Percentiles rank a stretch among this genome's conserved stretches.
These are phyloP conservation scores for Globisporangium middletonii DNA, from an alignment of 352 stramenopile genomes.

Conservation along the genomic window DNA sequence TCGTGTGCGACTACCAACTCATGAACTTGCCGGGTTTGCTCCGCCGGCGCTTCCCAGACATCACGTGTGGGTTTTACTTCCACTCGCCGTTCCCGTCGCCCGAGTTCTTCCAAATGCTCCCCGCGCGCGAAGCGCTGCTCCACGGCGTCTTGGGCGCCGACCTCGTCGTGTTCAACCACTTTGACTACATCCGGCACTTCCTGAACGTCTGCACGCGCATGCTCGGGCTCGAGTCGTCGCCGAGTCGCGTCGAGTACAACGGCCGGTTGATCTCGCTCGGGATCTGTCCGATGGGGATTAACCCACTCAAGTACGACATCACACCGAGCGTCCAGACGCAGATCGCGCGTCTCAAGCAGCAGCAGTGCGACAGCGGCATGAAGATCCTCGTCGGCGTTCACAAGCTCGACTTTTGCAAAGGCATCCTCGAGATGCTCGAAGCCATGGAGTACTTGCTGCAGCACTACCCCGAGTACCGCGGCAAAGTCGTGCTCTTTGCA, in stretches of 20 bases:
- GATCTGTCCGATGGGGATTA: slow-evolving; percentile 89
- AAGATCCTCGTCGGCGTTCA: slow-evolving; percentile 75
- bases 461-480: slow-evolving; percentile 89
- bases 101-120: slow-evolving; percentile 89
- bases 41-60: slow-evolving; percentile 65
- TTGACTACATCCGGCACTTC: slow-evolving; percentile 88
- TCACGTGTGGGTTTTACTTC: slow-evolving; percentile 86
- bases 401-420: slow-evolving; percentile 81
- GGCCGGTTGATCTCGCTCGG: slow-evolving; percentile 81
- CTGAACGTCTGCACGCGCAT: slow-evolving; percentile 81
- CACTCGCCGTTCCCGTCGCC: slow-evolving; percentile 88
- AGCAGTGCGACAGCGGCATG: slow-evolving; percentile 45
- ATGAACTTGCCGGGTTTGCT: slow-evolving; percentile 80
- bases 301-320: slow-evolving; percentile 77
- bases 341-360: slow-evolving; percentile 38
- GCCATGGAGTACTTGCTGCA: slow-evolving; percentile 87
- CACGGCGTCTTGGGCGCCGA: slow-evolving; percentile 82
- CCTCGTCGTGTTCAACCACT: slow-evolving; percentile 87
- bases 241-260: slow-evolving; percentile 84
- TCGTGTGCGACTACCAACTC: slow-evolving; percentile 88
- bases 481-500: slow-evolving; percentile 91
- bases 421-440: slow-evolving; percentile 87
- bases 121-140: slow-evolving; percentile 64
- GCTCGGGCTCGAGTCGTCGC: slow-evolving; percentile 81
- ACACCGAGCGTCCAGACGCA: slow-evolving; percentile 46